Evolutionary conservation across 1,284 basidiomycete species (phyloP), one percentile per base, ranked within the genome.

Genomic region (Hemileia vastatrix): DNA sequence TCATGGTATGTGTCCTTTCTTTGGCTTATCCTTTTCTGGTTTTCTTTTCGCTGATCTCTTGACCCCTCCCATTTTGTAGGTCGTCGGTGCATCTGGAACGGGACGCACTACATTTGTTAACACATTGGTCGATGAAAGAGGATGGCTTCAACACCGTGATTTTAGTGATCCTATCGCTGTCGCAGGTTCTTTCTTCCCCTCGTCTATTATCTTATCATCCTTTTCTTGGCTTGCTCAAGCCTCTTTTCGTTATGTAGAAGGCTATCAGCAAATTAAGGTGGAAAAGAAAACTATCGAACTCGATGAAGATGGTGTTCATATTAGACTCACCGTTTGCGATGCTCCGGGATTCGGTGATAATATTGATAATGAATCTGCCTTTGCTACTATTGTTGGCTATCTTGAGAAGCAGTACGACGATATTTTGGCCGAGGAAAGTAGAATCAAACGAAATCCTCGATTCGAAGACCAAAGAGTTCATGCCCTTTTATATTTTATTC

Each of bases 341-440:
- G 98, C 95, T 1, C 95, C 95, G 62, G 95, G 95, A 53, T 98
- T 98, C 71, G 95, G 94, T 54, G 93, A 97, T 79, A 94, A 94
- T 77, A 94, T 98, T 74, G 91, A 99, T 81, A 98, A 98, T 74
- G 93, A 96, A 79, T 91, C 90, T 77, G 87, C 89, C 8, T 63
- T 63, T 43, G 54, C 60, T 19, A 56, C 60, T 1, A 98, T 99
- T 70, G 87, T 94, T 61, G 89, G 89, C 66, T 86, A 98, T 79
- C 86, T 99, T 67, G 95, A 99, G 78, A 87, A 94, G 66, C 94
- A 98, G 84, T 98, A 98, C 79, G 95, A 98, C 70, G 94, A 98
- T 73, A 96, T 98, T 77, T 82, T 99, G 67, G 92, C 94, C 8
- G 94, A 98, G 77, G 95, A 99, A 80, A 94, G 90, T 66, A 85